Evolutionary conservation across 768 basidiomycete species (phyloP), one percentile per base, ranked within the genome.

Genomic region (Rhizopogon vesiculosus): DNA sequence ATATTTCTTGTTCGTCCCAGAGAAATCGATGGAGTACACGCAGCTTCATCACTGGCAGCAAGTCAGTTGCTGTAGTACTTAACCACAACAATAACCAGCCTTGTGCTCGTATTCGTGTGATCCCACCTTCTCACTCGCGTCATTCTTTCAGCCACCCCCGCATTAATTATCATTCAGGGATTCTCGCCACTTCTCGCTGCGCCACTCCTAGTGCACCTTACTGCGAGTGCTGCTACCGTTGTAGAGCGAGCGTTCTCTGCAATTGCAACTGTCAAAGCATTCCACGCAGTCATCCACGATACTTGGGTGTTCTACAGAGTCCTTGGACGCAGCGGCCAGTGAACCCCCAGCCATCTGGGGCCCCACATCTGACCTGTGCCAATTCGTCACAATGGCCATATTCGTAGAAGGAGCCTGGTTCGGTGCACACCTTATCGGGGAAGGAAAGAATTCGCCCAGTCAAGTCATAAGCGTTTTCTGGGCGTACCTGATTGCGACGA

Each of bases 331-430:
- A 0, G 77, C 81, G 5, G 82, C 87, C 12, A 69, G 73, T 45
- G 73, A 72, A 28, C 78, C 90, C 44, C 81, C 84, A 55, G 66
- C 75, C 22, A 76, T 95, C 4, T 98, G 94, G 93, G 91, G n/a
- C 87, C 28, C 84, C 38, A 84, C 86, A 4, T 72, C 78, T 1
- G 88, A 82, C 18, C 56, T 86, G 12, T 81, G 81, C 3, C 91
- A 94, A 63, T 95, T 97, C 66, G 78, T 89, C 55, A 82, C 89
- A 63, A 86, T 94, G 78, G 81, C 82, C 28, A 95, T 97, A 85
- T 99, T 98, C 71, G 92, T 98, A 7, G 88, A 93, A 64, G 94
- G 87, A 0, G 98, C 98, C 72, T 98, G 96, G 94, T 98, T 87
- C 64, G 95, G 95, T 10, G 80, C 88, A 2, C 86, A 89, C 65